Conservation (phyloP, 2,329 filamentous ascomycete genomes). For the Sarocladiaceae sp. region DNA sequence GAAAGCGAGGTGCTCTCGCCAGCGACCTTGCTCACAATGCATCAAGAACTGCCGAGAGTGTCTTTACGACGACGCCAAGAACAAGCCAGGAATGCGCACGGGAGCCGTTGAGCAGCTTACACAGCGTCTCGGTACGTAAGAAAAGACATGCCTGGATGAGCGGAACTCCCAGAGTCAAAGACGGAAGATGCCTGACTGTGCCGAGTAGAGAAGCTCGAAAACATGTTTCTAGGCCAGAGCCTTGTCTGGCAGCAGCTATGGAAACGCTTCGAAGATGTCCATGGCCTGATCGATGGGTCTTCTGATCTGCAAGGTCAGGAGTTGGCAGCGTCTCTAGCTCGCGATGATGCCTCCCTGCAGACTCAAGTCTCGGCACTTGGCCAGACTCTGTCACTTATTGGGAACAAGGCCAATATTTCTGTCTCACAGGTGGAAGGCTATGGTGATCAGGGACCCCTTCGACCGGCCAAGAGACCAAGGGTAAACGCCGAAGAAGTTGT, state of each 20-base stretch:
- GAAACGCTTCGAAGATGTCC: constrained; percentile 9
- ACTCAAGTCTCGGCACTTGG: background rate
- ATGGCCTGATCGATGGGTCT: background rate
- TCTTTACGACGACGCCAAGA: constrained; percentile 25
- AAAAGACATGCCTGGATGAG: too few species aligned
- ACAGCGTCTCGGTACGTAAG: constrained; percentile 16
- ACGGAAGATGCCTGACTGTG: constrained; percentile 15
- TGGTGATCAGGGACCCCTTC: background rate
- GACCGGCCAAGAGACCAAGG: background rate
- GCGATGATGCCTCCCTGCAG: background rate
- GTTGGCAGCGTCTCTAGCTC: background rate
- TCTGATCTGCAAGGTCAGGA: background rate
- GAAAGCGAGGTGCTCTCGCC: constrained; percentile 36
- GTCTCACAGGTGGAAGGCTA: background rate
- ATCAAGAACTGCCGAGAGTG: constrained; percentile 22
- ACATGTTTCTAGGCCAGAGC: constrained; percentile 32
- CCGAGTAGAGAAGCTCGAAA: constrained; percentile 20
- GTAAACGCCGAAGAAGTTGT: background rate
- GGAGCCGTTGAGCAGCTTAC: constrained; percentile 28
- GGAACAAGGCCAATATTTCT: background rate
- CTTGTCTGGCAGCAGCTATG: constrained; percentile 29
- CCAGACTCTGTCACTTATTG: background rate
- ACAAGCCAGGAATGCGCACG: constrained; percentile 26
- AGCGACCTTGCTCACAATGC: constrained; percentile 37
- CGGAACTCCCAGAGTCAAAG: too few species aligned